Evolutionary conservation across 1,284 basidiomycete species (phyloP), one percentile per base, ranked within the genome.

Genomic region (Ceratobasidium theobromae): DNA sequence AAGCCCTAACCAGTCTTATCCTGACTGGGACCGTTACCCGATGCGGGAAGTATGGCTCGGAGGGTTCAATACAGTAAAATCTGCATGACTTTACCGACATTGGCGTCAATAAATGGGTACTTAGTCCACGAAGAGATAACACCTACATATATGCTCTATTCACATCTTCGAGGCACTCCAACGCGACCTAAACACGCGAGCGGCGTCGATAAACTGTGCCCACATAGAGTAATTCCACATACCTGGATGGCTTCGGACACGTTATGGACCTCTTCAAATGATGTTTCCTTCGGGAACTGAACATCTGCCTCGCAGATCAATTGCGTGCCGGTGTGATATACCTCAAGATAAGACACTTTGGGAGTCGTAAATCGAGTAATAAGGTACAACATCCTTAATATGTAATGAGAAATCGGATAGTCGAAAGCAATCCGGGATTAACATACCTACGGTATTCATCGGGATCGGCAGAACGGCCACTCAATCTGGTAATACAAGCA

Each of bases 221-320:
- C 9, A 45, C 43, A 21, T 6, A 21, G 18, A 45, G 12, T 11
- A 45, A 45, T 21, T 9, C 5, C 18, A 45, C 43, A 6, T n/a
- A 49, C 57, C 45, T 60, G 57, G 25, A 60, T 60, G 11, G 57
- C 57, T 25, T 60, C 57, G 3, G 57, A 60, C 28, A 60, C 57
- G 38, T 60, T 60, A 33, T 60, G 57, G 6, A 60, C 57, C 16
- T 41, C 57, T 21, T 60, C 57, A 49, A 60, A 60, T n/a, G 57
- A 25, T 21, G 57, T 60, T 18, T 60, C 45, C 27, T 49, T 60
- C 1, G 57, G 45, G 18, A 60, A 60, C 45, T 60, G 57, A 1
- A 60, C 3, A 40, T 60, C 57, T 6, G 57, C 57, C 23, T 60
- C 57, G 45, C 57, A 60, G 30, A 60, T 49, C 11, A 60, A 25